Conservation (phyloP, 2,329 filamentous ascomycete genomes). For the Phialophora chinensis region DNA sequence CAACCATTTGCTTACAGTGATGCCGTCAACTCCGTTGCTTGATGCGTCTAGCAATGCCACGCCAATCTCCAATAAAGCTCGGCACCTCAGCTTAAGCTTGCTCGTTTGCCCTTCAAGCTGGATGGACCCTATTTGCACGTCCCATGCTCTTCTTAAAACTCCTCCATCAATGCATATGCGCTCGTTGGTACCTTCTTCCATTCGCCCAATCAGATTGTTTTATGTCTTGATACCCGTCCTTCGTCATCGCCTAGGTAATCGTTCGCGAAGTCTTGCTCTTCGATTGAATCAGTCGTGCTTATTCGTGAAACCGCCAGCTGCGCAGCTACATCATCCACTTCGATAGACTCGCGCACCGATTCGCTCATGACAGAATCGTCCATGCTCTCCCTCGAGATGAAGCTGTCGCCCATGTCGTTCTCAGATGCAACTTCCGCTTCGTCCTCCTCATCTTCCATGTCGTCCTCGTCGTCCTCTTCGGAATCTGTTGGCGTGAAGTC, state of each 20-base stretch:
- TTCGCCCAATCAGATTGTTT: slow-evolving; percentile 1
- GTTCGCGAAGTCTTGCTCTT: slow-evolving; percentile 38
- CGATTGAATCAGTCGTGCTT: slow-evolving; percentile 32
- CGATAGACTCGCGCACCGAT: slow-evolving; percentile 58
- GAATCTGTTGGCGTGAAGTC: slow-evolving; percentile 87
- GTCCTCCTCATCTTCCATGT: slow-evolving; percentile 53
- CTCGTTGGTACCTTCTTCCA: not conserved
- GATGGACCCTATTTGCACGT: not conserved
- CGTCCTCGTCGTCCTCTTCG: slow-evolving; percentile 57
- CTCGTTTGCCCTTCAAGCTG: not conserved
- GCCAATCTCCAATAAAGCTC: not conserved
- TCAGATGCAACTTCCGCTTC: slow-evolving; percentile 48
- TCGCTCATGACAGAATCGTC: slow-evolving; percentile 55
- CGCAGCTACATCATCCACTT: slow-evolving; percentile 35
- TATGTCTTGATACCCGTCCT: slow-evolving; percentile 1
- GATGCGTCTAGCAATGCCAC: not conserved
- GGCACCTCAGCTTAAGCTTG: not conserved
- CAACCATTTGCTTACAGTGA: not conserved
- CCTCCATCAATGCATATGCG: slow-evolving; percentile 3
- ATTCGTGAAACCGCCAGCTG: slow-evolving; percentile 28
- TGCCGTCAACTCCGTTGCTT: not conserved
- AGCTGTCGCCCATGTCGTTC: slow-evolving; percentile 61
- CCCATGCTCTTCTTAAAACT: not conserved
- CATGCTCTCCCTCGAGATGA: slow-evolving; percentile 59
- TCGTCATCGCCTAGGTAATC: slow-evolving; percentile 35